A percentile compares a stretch with the other conserved stretches of the same genome.
phyloP scores from a whole-genome alignment of 169 alveolate genomes.

The Condylostoma magnum region DNA sequence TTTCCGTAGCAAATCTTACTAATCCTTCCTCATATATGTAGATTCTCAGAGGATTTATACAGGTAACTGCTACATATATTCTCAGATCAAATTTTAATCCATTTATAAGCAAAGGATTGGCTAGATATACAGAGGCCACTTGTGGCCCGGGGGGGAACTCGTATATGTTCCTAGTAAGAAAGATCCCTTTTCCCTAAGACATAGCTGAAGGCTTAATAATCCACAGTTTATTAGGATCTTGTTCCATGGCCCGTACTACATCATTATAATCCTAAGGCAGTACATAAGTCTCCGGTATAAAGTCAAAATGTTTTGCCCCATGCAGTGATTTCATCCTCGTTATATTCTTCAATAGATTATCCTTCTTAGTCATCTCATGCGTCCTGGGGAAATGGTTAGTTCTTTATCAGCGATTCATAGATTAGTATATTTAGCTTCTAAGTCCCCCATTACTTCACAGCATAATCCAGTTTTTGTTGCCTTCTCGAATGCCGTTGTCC shows the following conservation, averaged over 20 bases:
- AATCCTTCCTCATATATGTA: constrained; percentile 71
- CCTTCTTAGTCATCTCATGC: constrained; percentile 60
- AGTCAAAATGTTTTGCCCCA: constrained; percentile 33
- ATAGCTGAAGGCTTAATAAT: constrained; percentile 33
- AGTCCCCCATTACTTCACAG: background rate
- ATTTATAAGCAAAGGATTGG: constrained; percentile 28
- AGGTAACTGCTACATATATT: constrained; percentile 31
- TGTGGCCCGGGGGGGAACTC: constrained; percentile 16
- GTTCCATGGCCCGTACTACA: constrained; percentile 33
- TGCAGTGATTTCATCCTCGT: constrained; percentile 34
- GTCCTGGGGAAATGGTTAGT: constrained; percentile 71
- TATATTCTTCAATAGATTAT: constrained; percentile 48
- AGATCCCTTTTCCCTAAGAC: constrained; percentile 34
- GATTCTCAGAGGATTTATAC: constrained; percentile 44
- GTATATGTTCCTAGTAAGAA: constrained; percentile 9
- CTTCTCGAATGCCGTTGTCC: constrained; percentile 26
- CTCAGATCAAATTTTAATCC: constrained; percentile 23
- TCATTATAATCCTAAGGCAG: constrained; percentile 49
- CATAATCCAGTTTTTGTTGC: background rate
- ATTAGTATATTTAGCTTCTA: background rate
- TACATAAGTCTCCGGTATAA: constrained; percentile 50
- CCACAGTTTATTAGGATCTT: constrained; percentile 40
- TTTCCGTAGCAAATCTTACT: constrained; percentile 64
- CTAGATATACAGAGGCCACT: constrained; percentile 19
- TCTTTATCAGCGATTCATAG: constrained; percentile 32